A percentile compares a stretch with the other conserved stretches of the same genome.
phyloP scores from a whole-genome alignment of 2,329 filamentous ascomycete genomes.

The Aspergillus hortae region DNA sequence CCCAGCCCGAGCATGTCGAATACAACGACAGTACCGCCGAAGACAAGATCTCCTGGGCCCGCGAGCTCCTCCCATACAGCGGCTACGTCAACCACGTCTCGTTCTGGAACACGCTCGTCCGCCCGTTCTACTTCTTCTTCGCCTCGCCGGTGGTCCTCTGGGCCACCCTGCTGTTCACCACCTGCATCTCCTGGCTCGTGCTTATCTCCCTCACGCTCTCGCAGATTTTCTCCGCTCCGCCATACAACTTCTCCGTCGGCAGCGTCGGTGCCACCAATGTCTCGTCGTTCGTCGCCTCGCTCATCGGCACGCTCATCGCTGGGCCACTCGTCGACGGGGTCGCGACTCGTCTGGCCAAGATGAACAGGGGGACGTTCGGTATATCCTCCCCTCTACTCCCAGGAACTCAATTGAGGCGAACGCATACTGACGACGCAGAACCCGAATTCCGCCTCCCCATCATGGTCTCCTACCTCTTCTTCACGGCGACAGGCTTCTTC shows the following conservation, averaged over 20 bases:
- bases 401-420: background rate
- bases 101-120: slow-evolving; percentile 35
- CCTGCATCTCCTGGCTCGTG: slow-evolving; percentile 33
- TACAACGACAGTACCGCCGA: background rate
- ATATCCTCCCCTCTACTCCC: background rate
- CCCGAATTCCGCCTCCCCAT: slow-evolving; percentile 40
- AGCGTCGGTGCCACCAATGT: slow-evolving; percentile 33
- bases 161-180: slow-evolving; percentile 22
- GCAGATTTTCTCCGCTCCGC: slow-evolving; percentile 36
- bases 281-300: slow-evolving; percentile 31
- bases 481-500: slow-evolving; percentile 38
- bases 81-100: slow-evolving; percentile 39
- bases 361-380: slow-evolving; percentile 35
- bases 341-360: slow-evolving; percentile 30
- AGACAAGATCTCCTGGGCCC: slow-evolving; percentile 23
- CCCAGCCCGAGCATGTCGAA: slow-evolving; percentile 21
- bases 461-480: slow-evolving; percentile 32
- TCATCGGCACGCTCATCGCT: slow-evolving; percentile 31
- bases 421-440: slow-evolving; percentile 16
- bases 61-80: slow-evolving; percentile 33
- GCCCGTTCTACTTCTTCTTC: slow-evolving; percentile 34
- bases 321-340: slow-evolving; percentile 35
- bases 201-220: slow-evolving; percentile 30
- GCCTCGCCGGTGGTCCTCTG: slow-evolving; percentile 37
- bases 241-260: slow-evolving; percentile 36